Evolutionary conservation across 305 asterid genomes (phyloP).

Genomic region (Solanum aculeatissimum): DNA sequence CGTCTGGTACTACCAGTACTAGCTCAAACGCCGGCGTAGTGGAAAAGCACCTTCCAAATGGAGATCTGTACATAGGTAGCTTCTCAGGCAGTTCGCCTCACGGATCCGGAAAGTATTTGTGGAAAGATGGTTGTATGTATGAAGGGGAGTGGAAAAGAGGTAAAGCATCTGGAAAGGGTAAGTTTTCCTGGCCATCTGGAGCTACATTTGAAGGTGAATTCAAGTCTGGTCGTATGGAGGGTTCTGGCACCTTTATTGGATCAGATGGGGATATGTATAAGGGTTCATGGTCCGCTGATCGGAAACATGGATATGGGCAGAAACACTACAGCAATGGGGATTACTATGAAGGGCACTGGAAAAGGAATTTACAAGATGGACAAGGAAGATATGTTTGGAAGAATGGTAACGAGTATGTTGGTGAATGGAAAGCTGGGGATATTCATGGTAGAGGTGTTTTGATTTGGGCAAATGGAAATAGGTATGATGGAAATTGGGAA

Average conservation of each 20-base stretch:
- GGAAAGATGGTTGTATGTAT: slow-evolving; percentile 83
- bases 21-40: slow-evolving; percentile 1
- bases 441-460: slow-evolving; percentile 55
- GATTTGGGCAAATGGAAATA: slow-evolving; percentile 55
- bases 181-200: slow-evolving; percentile 71
- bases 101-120: slow-evolving; percentile 71
- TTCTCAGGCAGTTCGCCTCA: slow-evolving; percentile 50
- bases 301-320: slow-evolving; percentile 57
- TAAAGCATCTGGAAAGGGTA: slow-evolving; percentile 66
- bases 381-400: slow-evolving; percentile 65
- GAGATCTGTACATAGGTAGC: slow-evolving; percentile 67
- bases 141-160: slow-evolving; percentile 79
- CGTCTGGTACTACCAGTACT: not conserved
- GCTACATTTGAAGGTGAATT: slow-evolving; percentile 67
- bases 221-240: slow-evolving; percentile 79
- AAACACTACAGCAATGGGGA: slow-evolving; percentile 64
- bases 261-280: slow-evolving; percentile 54
- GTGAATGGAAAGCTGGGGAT: slow-evolving; percentile 60
- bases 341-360: slow-evolving; percentile 63
- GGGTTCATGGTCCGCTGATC: slow-evolving; percentile 57
- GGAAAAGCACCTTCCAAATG: slow-evolving; percentile 60
- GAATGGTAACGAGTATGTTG: slow-evolving; percentile 52
- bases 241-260: slow-evolving; percentile 57
- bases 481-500: slow-evolving; percentile 67
- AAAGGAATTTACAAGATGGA: slow-evolving; percentile 56